Evolutionary conservation across 2,329 filamentous ascomycete genomes (phyloP).

Genomic region (Verticillium tricorpus): DNA sequence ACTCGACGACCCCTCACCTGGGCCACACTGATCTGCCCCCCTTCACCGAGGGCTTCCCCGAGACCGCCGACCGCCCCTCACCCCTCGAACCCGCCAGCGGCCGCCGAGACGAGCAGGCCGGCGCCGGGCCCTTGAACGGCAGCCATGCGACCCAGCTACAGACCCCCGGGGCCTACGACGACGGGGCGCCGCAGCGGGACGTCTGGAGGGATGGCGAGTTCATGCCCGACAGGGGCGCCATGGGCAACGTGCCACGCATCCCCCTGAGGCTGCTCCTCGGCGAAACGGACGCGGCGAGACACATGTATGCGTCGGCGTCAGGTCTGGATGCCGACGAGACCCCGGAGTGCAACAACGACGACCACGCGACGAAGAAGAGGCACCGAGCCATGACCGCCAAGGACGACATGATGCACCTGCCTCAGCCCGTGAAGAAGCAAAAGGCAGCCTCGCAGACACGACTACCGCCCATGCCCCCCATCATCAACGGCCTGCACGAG

Average conservation of each 20-base stretch:
- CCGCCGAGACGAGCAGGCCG: conserved; percentile 32
- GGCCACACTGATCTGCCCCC: conserved; percentile 50
- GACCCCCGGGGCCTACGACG: neutral
- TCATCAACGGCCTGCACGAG: conserved; percentile 60
- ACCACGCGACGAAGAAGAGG: conserved; percentile 51
- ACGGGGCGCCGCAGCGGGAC: neutral
- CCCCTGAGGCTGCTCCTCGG: conserved; percentile 36
- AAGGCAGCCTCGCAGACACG: conserved; percentile 49
- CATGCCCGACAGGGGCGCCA: neutral
- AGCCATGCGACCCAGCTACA: neutral
- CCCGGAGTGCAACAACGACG: conserved; percentile 35
- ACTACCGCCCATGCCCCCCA: conserved; percentile 51
- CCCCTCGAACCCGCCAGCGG: conserved; percentile 47
- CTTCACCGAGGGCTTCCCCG: conserved; percentile 37
- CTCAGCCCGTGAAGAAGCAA: conserved; percentile 61
- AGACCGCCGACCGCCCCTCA: conserved; percentile 39
- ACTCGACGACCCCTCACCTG: conserved; percentile 43
- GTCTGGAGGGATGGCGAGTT: conserved; percentile 8
- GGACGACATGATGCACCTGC: conserved; percentile 60
- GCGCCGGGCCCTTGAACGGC: conserved; percentile 11
- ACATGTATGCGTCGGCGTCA: neutral
- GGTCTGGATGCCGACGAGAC: conserved; percentile 29
- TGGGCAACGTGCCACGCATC: conserved; percentile 7
- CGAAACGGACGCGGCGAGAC: conserved; percentile 18
- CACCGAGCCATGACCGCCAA: conserved; percentile 42